Conservation (phyloP, 2,329 filamentous ascomycete genomes). For the Penicillium hesseltinei region DNA sequence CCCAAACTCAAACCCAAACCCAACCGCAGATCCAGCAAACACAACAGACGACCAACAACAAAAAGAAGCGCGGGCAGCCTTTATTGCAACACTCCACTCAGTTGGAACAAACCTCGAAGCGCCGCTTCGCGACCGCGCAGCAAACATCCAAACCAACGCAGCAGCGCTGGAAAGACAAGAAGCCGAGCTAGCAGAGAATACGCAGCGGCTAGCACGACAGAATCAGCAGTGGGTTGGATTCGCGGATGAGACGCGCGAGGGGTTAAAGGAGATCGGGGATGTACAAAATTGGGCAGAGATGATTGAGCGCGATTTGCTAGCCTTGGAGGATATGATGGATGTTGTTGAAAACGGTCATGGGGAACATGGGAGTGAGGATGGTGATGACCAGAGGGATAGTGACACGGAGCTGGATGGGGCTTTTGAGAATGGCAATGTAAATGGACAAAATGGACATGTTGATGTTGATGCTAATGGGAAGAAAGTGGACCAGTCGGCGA, state of each 20-base stretch:
- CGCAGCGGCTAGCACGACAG: slow-evolving; percentile 52
- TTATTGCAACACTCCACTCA: slow-evolving; percentile 45
- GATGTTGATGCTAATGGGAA: slow-evolving; percentile 11
- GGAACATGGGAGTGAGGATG: slow-evolving; percentile 19
- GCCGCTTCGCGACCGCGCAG: slow-evolving; percentile 54
- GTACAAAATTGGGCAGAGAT: slow-evolving; percentile 65
- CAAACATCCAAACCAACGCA: slow-evolving; percentile 57
- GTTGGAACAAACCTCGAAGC: slow-evolving; percentile 51
- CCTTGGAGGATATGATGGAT: slow-evolving; percentile 44
- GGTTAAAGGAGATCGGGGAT: slow-evolving; percentile 63
- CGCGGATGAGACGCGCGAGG: slow-evolving; percentile 54
- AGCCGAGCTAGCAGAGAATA: slow-evolving; percentile 50
- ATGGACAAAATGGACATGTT: slow-evolving; percentile 5
- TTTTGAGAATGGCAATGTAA: slow-evolving; percentile 1
- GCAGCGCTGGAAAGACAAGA: slow-evolving; percentile 57
- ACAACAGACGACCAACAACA: slow-evolving; percentile 32
- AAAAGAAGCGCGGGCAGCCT: slow-evolving; percentile 44
- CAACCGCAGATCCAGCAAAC: slow-evolving; percentile 6
- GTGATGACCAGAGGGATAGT: slow-evolving; percentile 11
- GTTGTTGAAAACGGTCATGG: slow-evolving; percentile 33
- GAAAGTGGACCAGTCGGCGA: background rate
- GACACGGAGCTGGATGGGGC: slow-evolving; percentile 10
- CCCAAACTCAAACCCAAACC: slow-evolving; percentile 3
- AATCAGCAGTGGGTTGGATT: slow-evolving; percentile 55
- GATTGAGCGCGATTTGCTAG: slow-evolving; percentile 51